A percentile compares a stretch with the other conserved stretches of the same genome.
Evolutionary conservation across 768 basidiomycete genomes (phyloP).

Genomic region (Boletus tomentosulus): DNA sequence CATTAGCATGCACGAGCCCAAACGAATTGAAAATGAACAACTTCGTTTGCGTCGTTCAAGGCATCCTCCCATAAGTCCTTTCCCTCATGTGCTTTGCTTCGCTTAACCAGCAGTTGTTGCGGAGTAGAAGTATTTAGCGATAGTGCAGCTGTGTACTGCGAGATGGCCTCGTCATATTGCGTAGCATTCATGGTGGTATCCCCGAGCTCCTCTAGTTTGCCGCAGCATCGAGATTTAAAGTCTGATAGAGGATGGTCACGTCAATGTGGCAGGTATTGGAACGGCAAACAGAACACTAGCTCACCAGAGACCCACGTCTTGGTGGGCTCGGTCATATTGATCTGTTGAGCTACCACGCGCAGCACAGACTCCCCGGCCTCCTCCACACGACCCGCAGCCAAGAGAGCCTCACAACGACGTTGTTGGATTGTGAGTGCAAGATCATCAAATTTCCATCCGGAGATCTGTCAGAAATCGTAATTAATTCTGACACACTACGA

Average conservation of each 20-base stretch:
- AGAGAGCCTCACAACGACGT: conserved; percentile 3
- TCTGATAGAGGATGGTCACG: not conserved
- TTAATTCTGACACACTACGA: not conserved
- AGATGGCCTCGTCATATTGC: not conserved
- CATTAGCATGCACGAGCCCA: too few relatives aligned
- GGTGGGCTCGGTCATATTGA: not conserved
- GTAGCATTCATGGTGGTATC: not conserved
- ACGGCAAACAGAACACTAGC: not conserved
- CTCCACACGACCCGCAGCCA: not conserved
- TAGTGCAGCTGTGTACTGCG: not conserved
- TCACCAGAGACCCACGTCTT: not conserved
- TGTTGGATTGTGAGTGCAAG: not conserved
- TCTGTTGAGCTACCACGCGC: not conserved
- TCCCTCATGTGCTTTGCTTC: not conserved
- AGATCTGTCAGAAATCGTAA: not conserved
- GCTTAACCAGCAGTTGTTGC: not conserved
- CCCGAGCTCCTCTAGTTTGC: not conserved
- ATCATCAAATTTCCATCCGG: conserved; percentile 4
- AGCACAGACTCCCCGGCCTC: not conserved
- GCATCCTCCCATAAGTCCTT: not conserved
- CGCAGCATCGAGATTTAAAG: not conserved
- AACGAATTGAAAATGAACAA: not conserved
- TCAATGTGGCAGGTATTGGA: not conserved
- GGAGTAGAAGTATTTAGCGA: not conserved
- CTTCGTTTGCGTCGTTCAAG: not conserved